Evolutionary conservation across 2,329 filamentous ascomycete genomes (phyloP).

Genomic region (Monilinia aucupariae): DNA sequence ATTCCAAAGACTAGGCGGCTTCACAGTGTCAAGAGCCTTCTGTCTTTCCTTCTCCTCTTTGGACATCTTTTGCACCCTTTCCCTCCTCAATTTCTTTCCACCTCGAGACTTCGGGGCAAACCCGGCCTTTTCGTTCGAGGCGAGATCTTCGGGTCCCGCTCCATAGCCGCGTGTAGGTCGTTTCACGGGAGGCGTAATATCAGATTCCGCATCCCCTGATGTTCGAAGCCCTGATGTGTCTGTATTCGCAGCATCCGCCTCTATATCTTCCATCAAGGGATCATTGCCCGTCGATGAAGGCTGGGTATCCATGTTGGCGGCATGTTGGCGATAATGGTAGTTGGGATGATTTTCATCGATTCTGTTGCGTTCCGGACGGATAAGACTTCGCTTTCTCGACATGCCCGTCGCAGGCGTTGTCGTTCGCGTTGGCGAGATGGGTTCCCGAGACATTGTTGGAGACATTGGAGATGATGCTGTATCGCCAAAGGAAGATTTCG

Average conservation of each 20-base stretch:
- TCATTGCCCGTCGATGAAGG: slow-evolving; percentile 93
- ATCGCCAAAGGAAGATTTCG: slow-evolving; percentile 54
- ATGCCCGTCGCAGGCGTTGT: slow-evolving; percentile 38
- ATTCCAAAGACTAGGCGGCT: slow-evolving; percentile 86
- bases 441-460: slow-evolving; percentile 48
- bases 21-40: slow-evolving; percentile 57
- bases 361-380: slow-evolving; percentile 80
- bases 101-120: slow-evolving; percentile 30
- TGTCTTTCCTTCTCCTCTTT: slow-evolving; percentile 55
- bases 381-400: slow-evolving; percentile 75
- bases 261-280: slow-evolving; percentile 73
- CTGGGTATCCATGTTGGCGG: slow-evolving; percentile 82
- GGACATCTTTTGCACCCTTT: slow-evolving; percentile 57
- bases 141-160: slow-evolving; percentile 25
- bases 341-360: slow-evolving; percentile 86
- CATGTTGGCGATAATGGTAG: slow-evolving; percentile 93
- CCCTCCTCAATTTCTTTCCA: slow-evolving; percentile 35
- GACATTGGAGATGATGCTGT: slow-evolving; percentile 46
- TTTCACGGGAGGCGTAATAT: slow-evolving; percentile 27
- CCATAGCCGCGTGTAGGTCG: slow-evolving; percentile 24
- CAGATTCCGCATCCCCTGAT: slow-evolving; percentile 32
- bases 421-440: slow-evolving; percentile 25
- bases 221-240: slow-evolving; percentile 32
- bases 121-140: slow-evolving; percentile 26
- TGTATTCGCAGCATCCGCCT: slow-evolving; percentile 41